These are phyloP conservation scores for Debaryomyces fabryi DNA, from an alignment of 1,139 yeast species.

Conservation along the genomic window DNA sequence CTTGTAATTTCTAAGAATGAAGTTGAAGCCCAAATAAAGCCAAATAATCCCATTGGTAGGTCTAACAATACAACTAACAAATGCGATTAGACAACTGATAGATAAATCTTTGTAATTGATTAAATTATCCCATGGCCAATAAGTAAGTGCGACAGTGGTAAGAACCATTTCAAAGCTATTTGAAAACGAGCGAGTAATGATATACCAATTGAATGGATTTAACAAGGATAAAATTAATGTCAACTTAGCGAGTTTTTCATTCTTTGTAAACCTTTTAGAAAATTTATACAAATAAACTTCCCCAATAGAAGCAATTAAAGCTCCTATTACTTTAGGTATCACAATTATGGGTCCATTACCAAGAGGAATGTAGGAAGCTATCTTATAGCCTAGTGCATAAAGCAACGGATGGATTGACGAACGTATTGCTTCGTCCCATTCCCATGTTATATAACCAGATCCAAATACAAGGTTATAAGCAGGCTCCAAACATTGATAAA, in stretches of 20 bases:
- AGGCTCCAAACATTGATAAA: conserved; percentile 89
- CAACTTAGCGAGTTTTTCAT: conserved; percentile 43
- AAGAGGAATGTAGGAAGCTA: conserved; percentile 18
- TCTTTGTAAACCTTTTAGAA: conserved; percentile 39
- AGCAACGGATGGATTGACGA: conserved; percentile 80
- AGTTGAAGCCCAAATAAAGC: conserved; percentile 55
- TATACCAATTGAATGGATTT: conserved; percentile 84
- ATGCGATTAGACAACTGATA: conserved; percentile 46
- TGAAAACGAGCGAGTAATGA: conserved; percentile 81
- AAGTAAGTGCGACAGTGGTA: conserved; percentile 67
- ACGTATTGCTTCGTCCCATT: conserved; percentile 78
- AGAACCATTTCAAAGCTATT: conserved; percentile 79
- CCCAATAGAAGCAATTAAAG: conserved; percentile 67
- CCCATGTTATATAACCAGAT: conserved; percentile 92
- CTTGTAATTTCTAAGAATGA: conserved; percentile 10
- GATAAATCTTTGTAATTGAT: conserved; percentile 19
- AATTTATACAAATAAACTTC: conserved; percentile 64
- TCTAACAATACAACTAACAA: conserved; percentile 64
- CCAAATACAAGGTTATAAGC: conserved; percentile 79
- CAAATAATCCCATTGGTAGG: conserved; percentile 85
- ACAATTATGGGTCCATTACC: conserved; percentile 17
- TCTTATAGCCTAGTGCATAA: conserved; percentile 50
- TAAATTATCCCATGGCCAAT: conserved; percentile 66
- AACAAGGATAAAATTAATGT: conserved; percentile 57
- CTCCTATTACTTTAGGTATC: conserved; percentile 72